Evolutionary conservation across 352 stramenopile genomes (phyloP).

Genomic region (Aphanomyces euteiches): DNA sequence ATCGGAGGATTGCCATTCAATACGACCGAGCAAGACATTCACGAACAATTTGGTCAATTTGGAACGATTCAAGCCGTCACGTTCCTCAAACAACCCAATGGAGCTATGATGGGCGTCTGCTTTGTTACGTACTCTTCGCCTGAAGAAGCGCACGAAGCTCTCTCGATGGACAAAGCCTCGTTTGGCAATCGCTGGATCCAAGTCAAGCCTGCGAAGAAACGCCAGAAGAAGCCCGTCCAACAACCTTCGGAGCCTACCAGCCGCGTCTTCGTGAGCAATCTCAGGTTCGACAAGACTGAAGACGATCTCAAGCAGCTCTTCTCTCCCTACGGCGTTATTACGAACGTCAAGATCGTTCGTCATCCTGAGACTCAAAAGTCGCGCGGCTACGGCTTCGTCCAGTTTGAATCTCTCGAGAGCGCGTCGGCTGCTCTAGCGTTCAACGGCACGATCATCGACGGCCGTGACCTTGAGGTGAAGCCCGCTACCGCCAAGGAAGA

Average conservation of each 20-base stretch:
- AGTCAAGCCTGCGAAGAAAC: not conserved
- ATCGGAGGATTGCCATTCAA: constrained; percentile 22
- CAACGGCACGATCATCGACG: constrained; percentile 6
- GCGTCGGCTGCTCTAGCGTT: constrained; percentile 9
- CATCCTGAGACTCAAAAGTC: constrained; percentile 1
- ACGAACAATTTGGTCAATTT: not conserved
- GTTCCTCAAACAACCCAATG: not conserved
- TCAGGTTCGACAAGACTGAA: constrained; percentile 16
- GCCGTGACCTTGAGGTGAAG: constrained; percentile 14
- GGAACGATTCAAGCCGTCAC: constrained; percentile 13
- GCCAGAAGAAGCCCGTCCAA: not conserved
- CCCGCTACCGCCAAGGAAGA: not conserved
- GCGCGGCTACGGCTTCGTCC: constrained; percentile 16
- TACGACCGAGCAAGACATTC: constrained; percentile 4
- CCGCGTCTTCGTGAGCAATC: constrained; percentile 24
- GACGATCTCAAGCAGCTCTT: constrained; percentile 10
- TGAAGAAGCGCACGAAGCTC: not conserved
- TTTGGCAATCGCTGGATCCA: constrained; percentile 27
- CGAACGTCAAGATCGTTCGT: constrained; percentile 1
- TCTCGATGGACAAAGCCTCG: constrained; percentile 10
- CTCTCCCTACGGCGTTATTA: not conserved
- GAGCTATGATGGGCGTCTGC: constrained; percentile 15
- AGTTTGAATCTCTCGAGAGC: constrained; percentile 12
- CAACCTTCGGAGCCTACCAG: not conserved
- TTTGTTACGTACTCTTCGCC: constrained; percentile 10